Evolutionary conservation across 345 rosid genomes (phyloP).

Genomic region (Firmiana major): DNA sequence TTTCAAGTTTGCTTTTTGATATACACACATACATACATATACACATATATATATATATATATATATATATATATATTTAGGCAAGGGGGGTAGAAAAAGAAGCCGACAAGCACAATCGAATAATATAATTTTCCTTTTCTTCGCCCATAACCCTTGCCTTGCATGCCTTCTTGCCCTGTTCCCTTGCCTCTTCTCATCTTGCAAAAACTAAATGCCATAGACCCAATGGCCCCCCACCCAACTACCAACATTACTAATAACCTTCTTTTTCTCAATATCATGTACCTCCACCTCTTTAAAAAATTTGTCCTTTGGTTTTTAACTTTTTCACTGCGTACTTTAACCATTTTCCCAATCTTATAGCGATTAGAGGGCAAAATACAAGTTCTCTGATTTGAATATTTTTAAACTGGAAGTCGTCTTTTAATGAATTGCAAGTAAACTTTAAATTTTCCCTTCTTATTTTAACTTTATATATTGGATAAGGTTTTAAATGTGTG

Average conservation of each 20-base stretch:
- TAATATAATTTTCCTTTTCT: neutral
- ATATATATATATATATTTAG: no score
- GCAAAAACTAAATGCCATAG: neutral
- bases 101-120: conserved; percentile 5
- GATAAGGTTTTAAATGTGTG: neutral
- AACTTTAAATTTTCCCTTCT: neutral
- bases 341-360: neutral
- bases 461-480: neutral
- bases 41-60: no score
- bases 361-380: no score
- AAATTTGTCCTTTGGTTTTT: neutral
- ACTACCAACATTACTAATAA: neutral
- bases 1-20: neutral
- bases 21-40: no score
- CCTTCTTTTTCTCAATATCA: conserved; percentile 9
- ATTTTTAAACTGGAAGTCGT: no score
- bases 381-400: no score
- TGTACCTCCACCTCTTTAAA: neutral
- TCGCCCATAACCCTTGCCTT: neutral
- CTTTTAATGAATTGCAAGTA: no score
- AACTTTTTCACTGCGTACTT: neutral
- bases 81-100: neutral
- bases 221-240: neutral
- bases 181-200: neutral
- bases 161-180: neutral